A percentile compares a stretch with the other conserved stretches of the same genome.
Evolutionary conservation across 257 asterid species (phyloP).

Genomic region (Nicotiana undulata): DNA sequence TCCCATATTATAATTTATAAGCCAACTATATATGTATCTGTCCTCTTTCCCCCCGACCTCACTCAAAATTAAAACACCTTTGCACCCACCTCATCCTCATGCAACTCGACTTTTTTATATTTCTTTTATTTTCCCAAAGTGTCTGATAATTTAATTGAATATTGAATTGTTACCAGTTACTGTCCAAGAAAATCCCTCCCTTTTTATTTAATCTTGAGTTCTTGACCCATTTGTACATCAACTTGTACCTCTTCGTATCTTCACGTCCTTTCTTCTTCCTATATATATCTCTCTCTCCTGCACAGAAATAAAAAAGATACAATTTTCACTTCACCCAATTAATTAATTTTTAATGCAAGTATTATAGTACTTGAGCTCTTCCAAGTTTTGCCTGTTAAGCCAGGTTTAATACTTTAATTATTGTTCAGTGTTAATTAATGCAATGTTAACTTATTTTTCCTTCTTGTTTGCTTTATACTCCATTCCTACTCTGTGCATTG

Average conservation of each 20-base stretch:
- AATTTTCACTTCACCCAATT: constrained; percentile 21
- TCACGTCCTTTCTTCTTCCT: neutral
- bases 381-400: constrained; percentile 42
- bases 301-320: neutral
- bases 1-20: too few relatives aligned
- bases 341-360: constrained; percentile 20
- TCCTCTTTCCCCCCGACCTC: neutral
- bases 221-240: constrained; percentile 26
- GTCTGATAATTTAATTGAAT: neutral
- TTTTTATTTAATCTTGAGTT: constrained; percentile 16
- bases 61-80: neutral
- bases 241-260: constrained; percentile 27
- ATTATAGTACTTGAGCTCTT: neutral
- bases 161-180: neutral
- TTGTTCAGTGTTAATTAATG: constrained; percentile 20
- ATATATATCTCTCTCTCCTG: neutral
- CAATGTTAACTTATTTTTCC: constrained; percentile 21
- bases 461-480: constrained; percentile 19
- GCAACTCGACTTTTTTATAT: neutral
- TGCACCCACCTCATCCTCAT: neutral
- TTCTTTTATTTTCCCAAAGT: neutral
- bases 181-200: neutral
- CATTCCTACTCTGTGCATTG: constrained; percentile 31
- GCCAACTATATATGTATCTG: neutral
- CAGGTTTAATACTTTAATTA: constrained; percentile 25